Evolutionary conservation across 2,329 filamentous ascomycete species (phyloP).

Genomic region (Penicillium sp.): DNA sequence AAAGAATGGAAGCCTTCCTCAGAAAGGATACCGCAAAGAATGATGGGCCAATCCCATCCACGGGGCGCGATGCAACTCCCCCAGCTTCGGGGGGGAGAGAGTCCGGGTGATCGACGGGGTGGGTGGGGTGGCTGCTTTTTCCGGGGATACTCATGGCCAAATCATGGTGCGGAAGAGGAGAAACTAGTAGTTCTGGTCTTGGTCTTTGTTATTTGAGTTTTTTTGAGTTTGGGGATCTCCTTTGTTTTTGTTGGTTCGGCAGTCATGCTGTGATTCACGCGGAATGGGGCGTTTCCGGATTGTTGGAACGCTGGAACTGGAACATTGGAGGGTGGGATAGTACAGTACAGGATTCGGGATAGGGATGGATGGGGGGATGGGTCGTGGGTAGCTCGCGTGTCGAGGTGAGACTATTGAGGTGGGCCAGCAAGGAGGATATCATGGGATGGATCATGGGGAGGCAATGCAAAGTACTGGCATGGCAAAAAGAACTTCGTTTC

Average conservation of each 20-base stretch:
- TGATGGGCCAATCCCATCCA: conserved; percentile 19
- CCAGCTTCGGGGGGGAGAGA: conserved; percentile 17
- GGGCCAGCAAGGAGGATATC: conserved; percentile 8
- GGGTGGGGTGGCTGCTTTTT: background rate
- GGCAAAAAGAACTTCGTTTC: background rate
- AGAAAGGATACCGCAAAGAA: conserved; percentile 13
- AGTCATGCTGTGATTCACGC: background rate
- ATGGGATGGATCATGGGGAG: background rate
- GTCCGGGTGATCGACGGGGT: conserved; percentile 13
- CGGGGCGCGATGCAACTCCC: background rate
- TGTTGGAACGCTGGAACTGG: background rate
- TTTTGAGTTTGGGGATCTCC: background rate
- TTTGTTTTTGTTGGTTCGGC: background rate
- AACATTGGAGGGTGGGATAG: too few species aligned
- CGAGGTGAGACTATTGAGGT: conserved; percentile 9
- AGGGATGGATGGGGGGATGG: background rate
- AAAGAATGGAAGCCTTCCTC: background rate
- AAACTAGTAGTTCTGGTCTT: background rate
- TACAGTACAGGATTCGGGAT: background rate
- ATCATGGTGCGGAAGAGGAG: background rate
- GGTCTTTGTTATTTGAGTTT: background rate
- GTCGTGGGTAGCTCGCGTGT: conserved; percentile 7
- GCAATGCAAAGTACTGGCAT: too few species aligned
- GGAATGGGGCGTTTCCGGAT: background rate
- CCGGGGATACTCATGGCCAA: background rate